Base-by-base conservation (phyloP, 2,329 filamentous ascomycete genomes). In the Pyricularia sp. region DNA sequence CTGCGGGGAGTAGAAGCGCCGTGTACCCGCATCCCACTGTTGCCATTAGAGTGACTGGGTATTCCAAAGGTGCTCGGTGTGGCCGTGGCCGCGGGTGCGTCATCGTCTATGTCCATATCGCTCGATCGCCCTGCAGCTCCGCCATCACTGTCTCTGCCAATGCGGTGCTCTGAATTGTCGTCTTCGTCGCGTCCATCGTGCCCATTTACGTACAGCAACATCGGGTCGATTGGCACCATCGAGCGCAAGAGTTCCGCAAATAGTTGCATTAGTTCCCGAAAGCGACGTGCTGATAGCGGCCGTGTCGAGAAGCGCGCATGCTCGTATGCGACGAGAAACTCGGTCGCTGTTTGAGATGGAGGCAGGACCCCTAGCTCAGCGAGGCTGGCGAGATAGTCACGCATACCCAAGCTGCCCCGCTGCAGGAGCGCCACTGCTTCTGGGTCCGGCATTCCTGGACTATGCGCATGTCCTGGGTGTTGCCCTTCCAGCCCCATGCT, bases 291-390 rank as follows among this genome's bases (percentile, higher is more conserved):
- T 2, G 84, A 82, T 4, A 96, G 78, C 0, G 88, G 83, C 5
- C 80, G 78, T 0, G 83, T 84, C 1, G 90, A 93, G 77, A 96
- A 99, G 55, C 93, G 87, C 2, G 92, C 91, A 65, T 84, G 80
- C 76, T 97, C 94, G 76, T 97, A 99, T 24, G 84, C 78, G 1
- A 81, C 75, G 24, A 97, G 77, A 72, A 97, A 99, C 68, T 74
- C 85, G 73, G 68, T 81, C 69, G 73, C 87, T 2, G 74, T 24
- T 33, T 55, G 64, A 26, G 64, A 16, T 63, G 77, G 71, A 24
- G 72, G 71, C n/a, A 88, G 70, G 5, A 96, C 83, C 3, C 84
- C 85, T 28, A 96, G 76, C 3, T 80, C 79, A 5, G 84, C 81
- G 5, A 97, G 84, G 67, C 90, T 87, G 1, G 79, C 77, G 3